Evolutionary conservation across 1,284 basidiomycete species (phyloP), one percentile per base, ranked within the genome.

Genomic region (Ceratobasidium sp.): DNA sequence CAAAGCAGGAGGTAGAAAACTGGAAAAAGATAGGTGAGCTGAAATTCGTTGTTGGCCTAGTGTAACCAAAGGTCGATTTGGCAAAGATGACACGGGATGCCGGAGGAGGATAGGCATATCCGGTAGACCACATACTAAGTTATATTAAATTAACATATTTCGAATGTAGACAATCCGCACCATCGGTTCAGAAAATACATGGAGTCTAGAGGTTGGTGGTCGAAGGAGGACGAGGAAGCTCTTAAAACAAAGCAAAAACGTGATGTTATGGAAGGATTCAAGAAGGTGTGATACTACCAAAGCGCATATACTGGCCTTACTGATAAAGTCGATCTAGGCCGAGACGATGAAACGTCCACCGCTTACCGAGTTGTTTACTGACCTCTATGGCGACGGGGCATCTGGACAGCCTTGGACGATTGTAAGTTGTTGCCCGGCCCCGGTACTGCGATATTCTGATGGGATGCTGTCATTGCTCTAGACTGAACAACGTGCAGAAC

Each of bases 191-290:
- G 95, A 54, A 84, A 92, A 23, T 98, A 92, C 85, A 89, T 98
- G 85, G 93, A 96, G 82, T 89, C 90, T 12, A 89, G 87, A 78
- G 91, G 92, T n/a, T 97, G 96, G 95, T 98, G 96, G 96, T 88
- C 90, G 77, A 89, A 89, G 59, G 86, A 88, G 52, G 91, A 93
- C 59, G 96, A 98, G 83, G 90, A 91, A 67, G 89, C 89, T 56
- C 86, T 94, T 77, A 92, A 93, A 82, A 86, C 88, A n/a, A 86
- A 88, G 56, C 87, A 94, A 77, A 94, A 92, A 85, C 87, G 88
- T 50, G 90, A 92, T 65, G 93, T 97, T 52, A 88, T 97, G 87
- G 86, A 87, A 77, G 90, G 93, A 1, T 96, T 97, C 85, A 92
- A 90, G 82, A 88, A 89, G 71, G 71, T 74, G n/a, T n/a, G n/a